Evolutionary conservation across 177 flowering plant genomes (phyloP).

Genomic region (Vitis hybrid): DNA sequence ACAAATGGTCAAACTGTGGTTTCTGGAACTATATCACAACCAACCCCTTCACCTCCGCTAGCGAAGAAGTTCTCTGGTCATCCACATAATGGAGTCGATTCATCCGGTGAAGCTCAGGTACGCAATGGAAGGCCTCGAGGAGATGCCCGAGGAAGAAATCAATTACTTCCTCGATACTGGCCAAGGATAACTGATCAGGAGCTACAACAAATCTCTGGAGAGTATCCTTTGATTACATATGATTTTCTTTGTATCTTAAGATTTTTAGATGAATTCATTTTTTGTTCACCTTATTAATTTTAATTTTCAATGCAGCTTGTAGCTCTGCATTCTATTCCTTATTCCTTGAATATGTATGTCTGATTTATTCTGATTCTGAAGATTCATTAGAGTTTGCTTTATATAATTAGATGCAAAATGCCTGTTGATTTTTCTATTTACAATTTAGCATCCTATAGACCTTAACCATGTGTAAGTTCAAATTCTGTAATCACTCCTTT

Average conservation of each 20-base stretch:
- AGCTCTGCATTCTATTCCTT: background rate
- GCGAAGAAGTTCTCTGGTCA: constrained; percentile 38
- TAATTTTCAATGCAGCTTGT: background rate
- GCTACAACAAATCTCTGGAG: constrained; percentile 67
- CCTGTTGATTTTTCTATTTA: background rate
- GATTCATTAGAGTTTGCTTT: background rate
- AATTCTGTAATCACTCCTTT: constrained; percentile 76
- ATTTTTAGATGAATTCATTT: background rate
- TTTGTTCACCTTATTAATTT: background rate
- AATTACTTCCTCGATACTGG: constrained; percentile 69
- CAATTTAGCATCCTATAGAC: constrained; percentile 7
- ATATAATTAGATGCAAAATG: background rate
- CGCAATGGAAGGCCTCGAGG: constrained; percentile 61
- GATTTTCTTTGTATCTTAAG: background rate
- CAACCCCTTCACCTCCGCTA: constrained; percentile 33
- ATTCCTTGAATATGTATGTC: background rate
- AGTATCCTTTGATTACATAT: constrained; percentile 58
- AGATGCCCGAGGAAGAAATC: constrained; percentile 60
- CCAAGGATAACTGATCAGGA: constrained; percentile 74
- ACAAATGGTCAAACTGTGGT: constrained; percentile 35
- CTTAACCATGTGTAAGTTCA: constrained; percentile 58
- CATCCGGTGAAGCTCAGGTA: constrained; percentile 49
- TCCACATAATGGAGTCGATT: constrained; percentile 41
- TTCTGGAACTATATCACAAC: constrained; percentile 37
- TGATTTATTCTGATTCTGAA: background rate